phyloP scores from a whole-genome alignment of 78 protist species.

The Dictyostelium citrinum region DNA sequence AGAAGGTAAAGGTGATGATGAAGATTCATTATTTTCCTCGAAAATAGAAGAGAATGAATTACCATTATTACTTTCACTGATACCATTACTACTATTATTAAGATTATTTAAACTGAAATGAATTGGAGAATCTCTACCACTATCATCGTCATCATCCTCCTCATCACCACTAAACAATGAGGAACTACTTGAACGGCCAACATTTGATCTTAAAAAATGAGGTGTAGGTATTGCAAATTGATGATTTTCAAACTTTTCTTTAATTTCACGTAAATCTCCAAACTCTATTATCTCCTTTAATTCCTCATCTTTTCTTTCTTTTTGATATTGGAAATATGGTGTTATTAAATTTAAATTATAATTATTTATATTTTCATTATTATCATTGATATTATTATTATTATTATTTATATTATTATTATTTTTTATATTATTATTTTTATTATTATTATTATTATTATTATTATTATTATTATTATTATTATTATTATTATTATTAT shows the following conservation, averaged over 20 bases:
- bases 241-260: background rate
- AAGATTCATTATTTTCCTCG: background rate
- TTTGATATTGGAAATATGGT: background rate
- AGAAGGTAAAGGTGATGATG: background rate
- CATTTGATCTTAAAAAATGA: background rate
- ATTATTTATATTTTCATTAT: background rate
- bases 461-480: too few species aligned
- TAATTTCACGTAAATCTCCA: background rate
- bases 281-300: background rate
- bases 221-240: background rate
- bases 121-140: slow-evolving; percentile 10
- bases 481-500: too few species aligned
- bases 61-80: background rate
- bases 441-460: too few species aligned
- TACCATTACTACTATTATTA: background rate
- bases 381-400: too few species aligned
- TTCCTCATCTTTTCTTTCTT: background rate
- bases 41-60: background rate
- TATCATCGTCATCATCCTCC: background rate
- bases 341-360: background rate
- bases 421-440: too few species aligned
- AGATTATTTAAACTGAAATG: background rate
- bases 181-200: background rate
- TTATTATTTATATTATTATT: too few species aligned
- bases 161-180: background rate